Conservation (phyloP, 202 grass and related monocot genomes). For the Carex arenaria region DNA sequence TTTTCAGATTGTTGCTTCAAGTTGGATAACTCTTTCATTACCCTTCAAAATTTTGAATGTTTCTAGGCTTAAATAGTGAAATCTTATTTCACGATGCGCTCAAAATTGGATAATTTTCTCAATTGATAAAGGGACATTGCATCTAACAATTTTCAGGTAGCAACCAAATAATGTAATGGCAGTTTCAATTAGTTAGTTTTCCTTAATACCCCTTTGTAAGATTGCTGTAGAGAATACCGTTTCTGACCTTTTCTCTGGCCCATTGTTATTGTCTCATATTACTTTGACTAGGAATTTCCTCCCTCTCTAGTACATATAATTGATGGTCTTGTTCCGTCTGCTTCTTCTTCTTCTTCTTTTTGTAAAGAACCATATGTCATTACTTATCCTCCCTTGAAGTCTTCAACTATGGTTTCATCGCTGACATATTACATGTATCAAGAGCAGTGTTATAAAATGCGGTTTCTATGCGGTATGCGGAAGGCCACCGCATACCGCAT, state of each 20-base stretch:
- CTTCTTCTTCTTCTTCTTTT: no score
- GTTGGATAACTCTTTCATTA: not conserved
- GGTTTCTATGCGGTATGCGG: no score
- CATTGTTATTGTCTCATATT: not conserved
- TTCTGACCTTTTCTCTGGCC: not conserved
- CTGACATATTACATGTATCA: not conserved
- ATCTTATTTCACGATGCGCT: not conserved
- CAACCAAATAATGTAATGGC: not conserved
- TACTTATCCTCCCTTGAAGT: not conserved
- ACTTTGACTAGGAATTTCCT: not conserved
- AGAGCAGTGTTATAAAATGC: no score
- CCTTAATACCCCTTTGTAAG: not conserved
- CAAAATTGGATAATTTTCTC: not conserved
- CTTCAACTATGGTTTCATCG: not conserved
- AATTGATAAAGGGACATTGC: not conserved
- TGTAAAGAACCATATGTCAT: no score
- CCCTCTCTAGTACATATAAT: no score
- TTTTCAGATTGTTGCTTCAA: not conserved
- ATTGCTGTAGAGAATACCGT: not conserved
- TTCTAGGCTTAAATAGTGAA: not conserved
- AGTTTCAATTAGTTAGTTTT: not conserved
- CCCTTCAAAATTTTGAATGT: not conserved
- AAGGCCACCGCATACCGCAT: no score
- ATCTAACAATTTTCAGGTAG: not conserved
- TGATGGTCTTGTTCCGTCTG: no score